Evolutionary conservation across 257 asterid species (phyloP).

Genomic region (Paulownia fortunei): DNA sequence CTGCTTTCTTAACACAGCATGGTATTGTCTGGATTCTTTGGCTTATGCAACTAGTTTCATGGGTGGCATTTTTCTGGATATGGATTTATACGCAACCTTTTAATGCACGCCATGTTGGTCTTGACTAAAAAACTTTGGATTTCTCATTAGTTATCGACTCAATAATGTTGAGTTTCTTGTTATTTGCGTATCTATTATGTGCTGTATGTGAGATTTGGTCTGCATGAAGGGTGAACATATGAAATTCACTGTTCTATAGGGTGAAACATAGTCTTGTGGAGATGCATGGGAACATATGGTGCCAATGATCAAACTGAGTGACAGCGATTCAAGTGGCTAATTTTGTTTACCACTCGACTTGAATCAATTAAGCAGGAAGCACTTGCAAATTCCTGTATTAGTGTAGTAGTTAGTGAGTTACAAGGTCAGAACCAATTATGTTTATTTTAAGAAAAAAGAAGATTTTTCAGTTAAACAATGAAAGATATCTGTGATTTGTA

Average conservation of each 20-base stretch:
- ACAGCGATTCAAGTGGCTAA: background rate
- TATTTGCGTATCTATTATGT: background rate
- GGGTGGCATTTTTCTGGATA: background rate
- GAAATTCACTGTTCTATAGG: background rate
- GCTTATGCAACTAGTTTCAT: slow-evolving; percentile 23
- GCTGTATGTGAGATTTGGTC: slow-evolving; percentile 1
- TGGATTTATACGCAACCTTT: background rate
- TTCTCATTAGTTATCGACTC: background rate
- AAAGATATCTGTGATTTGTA: background rate
- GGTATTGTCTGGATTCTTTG: slow-evolving; percentile 53
- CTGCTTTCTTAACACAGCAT: slow-evolving; percentile 90
- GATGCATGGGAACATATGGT: background rate
- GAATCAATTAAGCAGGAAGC: background rate
- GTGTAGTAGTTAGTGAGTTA: background rate
- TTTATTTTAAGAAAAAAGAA: background rate
- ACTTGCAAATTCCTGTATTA: background rate
- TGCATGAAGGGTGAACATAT: background rate
- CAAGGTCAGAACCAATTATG: background rate
- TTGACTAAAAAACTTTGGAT: background rate
- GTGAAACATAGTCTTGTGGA: background rate
- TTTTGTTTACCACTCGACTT: background rate
- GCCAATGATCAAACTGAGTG: background rate
- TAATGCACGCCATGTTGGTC: background rate
- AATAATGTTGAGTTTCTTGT: background rate
- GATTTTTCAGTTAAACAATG: background rate